Conservation (phyloP, 176 grass and related monocot genomes). For the Musa acuminata region DNA sequence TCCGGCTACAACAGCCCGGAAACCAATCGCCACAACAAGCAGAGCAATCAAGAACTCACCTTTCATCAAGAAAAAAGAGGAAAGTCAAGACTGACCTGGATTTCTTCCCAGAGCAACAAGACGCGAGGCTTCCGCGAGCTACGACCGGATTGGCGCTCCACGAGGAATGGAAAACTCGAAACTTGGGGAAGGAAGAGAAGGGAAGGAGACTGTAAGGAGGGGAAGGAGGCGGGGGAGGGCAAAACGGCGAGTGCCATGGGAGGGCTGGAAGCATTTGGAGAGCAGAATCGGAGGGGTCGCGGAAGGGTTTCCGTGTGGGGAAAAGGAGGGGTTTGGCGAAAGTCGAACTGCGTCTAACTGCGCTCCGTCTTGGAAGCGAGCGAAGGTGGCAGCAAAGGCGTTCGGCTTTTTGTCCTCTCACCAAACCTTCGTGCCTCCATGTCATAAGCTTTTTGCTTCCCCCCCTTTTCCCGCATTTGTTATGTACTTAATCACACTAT, state of each 20-base stretch:
- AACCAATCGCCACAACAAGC: neutral
- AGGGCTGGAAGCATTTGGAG: neutral
- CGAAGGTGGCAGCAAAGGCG: too few species aligned
- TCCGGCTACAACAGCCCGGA: conserved; percentile 7
- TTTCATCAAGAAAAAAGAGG: neutral
- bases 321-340: neutral
- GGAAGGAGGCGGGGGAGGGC: neutral
- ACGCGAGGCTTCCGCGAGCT: too few species aligned
- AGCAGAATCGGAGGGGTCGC: neutral
- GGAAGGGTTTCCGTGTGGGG: neutral
- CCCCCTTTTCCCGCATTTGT: too few species aligned
- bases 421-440: too few species aligned
- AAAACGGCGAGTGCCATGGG: neutral
- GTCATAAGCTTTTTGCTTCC: too few species aligned
- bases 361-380: too few species aligned
- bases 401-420: too few species aligned
- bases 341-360: neutral
- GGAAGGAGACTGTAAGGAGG: neutral
- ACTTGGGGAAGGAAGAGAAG: neutral
- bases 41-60: neutral
- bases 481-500: too few species aligned
- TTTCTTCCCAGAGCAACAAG: neutral
- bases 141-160: neutral
- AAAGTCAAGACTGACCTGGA: neutral
- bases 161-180: neutral